Base-by-base conservation (phyloP, 2,329 filamentous ascomycete genomes). In the Aureobasidium sp. region DNA sequence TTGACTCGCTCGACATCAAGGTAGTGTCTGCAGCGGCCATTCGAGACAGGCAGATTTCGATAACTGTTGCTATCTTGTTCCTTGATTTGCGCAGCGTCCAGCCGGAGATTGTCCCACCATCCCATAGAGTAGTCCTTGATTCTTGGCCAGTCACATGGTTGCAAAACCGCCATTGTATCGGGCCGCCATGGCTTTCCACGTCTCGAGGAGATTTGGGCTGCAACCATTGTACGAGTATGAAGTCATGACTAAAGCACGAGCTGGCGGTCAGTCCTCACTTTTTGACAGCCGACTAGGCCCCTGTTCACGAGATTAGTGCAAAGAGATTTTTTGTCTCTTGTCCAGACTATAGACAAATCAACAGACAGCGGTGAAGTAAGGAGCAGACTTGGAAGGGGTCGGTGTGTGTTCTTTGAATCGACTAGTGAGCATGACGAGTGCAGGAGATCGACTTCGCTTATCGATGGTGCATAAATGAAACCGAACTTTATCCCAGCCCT, bases 381-480 rank as follows among this genome's bases (percentile, higher is more conserved):
- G 31, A 37, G n/a, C 24, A 19, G 29, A 53, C 19, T 24, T 35
- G 12, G 39, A 7, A 8, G 35, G 27, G 39, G 29, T 39, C 35
- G 39, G 53, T 57, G 27, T 39, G 53, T 57, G 15, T 33, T 54
- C 19, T 5, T 17, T n/a, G 27, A 24, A 17, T 17, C 33, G 24
- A 27, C 17, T 15, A 57, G 40, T 35, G 35, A 45, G 39, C 53
- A 45, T 57, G 53, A 57, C 39, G 53, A 40, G 29, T 40, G 49
- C 49, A 52, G 37, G 27, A 22, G 53, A 57, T 57, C 39, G 53
- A 17, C 39, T 52, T 54, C 53, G 53, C 39, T n/a, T 57, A 57
- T 57, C 53, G 53, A 29, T 27, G 50, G 35, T 57, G 53, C 39
- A 57, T 44, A 44, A 57, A 45, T 44, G 53, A 45, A 57, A 57